Percentiles rank a stretch among this genome's conserved stretches.
Evolutionary conservation across 2,329 filamentous ascomycete genomes (phyloP).

Genomic region (Fusarium sp.): DNA sequence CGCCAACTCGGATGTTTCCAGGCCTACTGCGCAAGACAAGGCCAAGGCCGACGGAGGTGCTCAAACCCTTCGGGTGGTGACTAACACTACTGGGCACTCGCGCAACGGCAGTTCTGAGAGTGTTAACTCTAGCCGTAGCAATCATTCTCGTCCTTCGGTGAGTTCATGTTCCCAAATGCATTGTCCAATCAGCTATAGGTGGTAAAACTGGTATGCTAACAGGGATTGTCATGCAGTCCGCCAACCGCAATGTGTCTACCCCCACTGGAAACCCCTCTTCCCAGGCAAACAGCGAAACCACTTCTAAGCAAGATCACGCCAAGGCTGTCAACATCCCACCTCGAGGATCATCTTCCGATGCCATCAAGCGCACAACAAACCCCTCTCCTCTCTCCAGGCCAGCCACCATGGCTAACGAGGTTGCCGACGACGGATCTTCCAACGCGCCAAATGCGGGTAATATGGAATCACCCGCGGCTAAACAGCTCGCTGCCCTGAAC

Average conservation of each 20-base stretch:
- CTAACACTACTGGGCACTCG: constrained; percentile 50
- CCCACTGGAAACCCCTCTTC: constrained; percentile 69
- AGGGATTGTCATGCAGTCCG: constrained; percentile 65
- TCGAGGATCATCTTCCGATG: constrained; percentile 76
- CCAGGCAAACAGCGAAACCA: constrained; percentile 62
- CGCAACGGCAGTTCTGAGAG: constrained; percentile 77
- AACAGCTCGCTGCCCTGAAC: constrained; percentile 88
- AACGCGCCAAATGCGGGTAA: constrained; percentile 55
- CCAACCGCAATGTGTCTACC: constrained; percentile 70
- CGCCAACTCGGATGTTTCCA: constrained; percentile 57
- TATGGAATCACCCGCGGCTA: constrained; percentile 78
- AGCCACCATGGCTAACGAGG: constrained; percentile 72
- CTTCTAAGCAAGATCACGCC: constrained; percentile 66
- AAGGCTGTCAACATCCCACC: constrained; percentile 72
- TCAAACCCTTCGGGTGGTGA: constrained; percentile 58
- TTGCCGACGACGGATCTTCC: constrained; percentile 60
- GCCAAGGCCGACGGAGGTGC: constrained; percentile 56
- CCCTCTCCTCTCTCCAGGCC: constrained; percentile 84
- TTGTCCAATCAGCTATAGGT: constrained; percentile 62
- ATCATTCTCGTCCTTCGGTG: constrained; percentile 76
- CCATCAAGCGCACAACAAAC: constrained; percentile 74
- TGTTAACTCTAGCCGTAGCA: constrained; percentile 70
- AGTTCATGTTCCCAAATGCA: constrained; percentile 58
- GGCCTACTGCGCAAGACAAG: constrained; percentile 42
- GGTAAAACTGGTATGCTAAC: constrained; percentile 63